phyloP scores from a whole-genome alignment of 2,329 filamentous ascomycete species.

The Aspergillus eucalypticola region DNA sequence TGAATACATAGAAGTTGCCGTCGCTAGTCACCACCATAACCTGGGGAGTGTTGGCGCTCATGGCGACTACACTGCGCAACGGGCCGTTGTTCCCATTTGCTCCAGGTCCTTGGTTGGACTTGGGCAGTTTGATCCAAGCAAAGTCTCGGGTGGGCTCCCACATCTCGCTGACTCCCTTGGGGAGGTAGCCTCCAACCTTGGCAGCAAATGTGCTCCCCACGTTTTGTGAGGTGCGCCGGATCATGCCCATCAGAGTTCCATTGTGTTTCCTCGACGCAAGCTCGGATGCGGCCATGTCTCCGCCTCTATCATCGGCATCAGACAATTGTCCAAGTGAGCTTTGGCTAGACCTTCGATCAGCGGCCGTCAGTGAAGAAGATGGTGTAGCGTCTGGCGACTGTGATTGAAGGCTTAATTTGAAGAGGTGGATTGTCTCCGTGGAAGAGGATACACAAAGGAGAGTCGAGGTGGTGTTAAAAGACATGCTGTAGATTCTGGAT shows the following conservation, averaged over 20 bases:
- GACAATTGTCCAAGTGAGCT: slow-evolving; percentile 30
- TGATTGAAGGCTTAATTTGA: slow-evolving; percentile 65
- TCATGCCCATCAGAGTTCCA: slow-evolving; percentile 83
- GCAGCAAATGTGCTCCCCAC: slow-evolving; percentile 87
- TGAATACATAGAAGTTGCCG: slow-evolving; percentile 91
- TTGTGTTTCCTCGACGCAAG: slow-evolving; percentile 53
- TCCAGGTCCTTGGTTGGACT: slow-evolving; percentile 46
- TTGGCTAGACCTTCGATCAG: slow-evolving; percentile 28
- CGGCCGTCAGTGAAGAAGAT: slow-evolving; percentile 26
- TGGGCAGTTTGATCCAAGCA: slow-evolving; percentile 91
- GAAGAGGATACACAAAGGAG: slow-evolving; percentile 93
- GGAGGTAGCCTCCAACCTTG: slow-evolving; percentile 87
- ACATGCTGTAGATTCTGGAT: slow-evolving; percentile 97
- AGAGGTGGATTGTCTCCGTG: slow-evolving; percentile 95
- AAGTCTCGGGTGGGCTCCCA: slow-evolving; percentile 96
- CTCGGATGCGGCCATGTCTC: slow-evolving; percentile 35
- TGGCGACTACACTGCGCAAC: slow-evolving; percentile 88
- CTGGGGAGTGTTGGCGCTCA: slow-evolving; percentile 91
- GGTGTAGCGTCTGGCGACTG: slow-evolving; percentile 29
- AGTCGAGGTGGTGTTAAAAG: slow-evolving; percentile 92
- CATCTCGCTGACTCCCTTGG: slow-evolving; percentile 92
- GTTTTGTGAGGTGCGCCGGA: slow-evolving; percentile 91
- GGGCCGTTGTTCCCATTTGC: slow-evolving; percentile 52
- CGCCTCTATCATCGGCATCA: slow-evolving; percentile 34
- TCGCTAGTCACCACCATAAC: slow-evolving; percentile 98